These are phyloP conservation scores for Geranium brycei DNA, from an alignment of 345 rosid genomes.

Conservation along the genomic window DNA sequence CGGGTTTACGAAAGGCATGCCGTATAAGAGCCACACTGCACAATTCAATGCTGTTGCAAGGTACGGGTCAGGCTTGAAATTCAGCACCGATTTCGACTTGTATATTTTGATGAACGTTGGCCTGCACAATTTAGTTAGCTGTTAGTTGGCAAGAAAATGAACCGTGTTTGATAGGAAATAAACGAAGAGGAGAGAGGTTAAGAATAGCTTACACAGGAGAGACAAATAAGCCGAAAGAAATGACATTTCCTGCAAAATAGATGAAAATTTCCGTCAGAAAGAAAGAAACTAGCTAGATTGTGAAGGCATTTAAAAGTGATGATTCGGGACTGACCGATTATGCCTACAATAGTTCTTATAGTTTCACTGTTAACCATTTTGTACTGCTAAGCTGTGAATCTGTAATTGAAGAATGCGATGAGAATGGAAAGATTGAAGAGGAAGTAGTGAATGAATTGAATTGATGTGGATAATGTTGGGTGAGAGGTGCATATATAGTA, in stretches of 20 bases:
- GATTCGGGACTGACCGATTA: slow-evolving; percentile 32
- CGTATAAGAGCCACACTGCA: slow-evolving; percentile 58
- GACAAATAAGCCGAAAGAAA: slow-evolving; percentile 52
- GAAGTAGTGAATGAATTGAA: too few relatives aligned
- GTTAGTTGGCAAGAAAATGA: not conserved
- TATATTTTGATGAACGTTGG: slow-evolving; percentile 44
- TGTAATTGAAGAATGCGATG: too few relatives aligned
- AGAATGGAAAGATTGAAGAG: not conserved
- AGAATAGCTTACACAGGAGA: slow-evolving; percentile 50
- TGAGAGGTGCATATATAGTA: too few relatives aligned
- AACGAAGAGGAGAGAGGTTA: not conserved
- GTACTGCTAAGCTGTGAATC: too few relatives aligned
- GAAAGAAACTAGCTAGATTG: not conserved
- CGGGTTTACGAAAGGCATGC: slow-evolving; percentile 50
- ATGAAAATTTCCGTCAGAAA: not conserved
- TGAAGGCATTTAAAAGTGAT: not conserved
- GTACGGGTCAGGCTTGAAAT: slow-evolving; percentile 70
- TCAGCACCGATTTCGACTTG: slow-evolving; percentile 36
- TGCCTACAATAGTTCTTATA: slow-evolving; percentile 36
- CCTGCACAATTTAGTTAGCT: slow-evolving; percentile 18
- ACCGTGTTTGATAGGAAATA: not conserved
- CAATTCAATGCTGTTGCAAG: slow-evolving; percentile 63
- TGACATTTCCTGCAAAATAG: slow-evolving; percentile 45
- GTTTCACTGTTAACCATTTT: slow-evolving; percentile 16
- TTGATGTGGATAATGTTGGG: too few relatives aligned